Evolutionary conservation across 2,329 filamentous ascomycete genomes (phyloP), one percentile per base, ranked within the genome.

Genomic region (Pseudocercospora crystallina): DNA sequence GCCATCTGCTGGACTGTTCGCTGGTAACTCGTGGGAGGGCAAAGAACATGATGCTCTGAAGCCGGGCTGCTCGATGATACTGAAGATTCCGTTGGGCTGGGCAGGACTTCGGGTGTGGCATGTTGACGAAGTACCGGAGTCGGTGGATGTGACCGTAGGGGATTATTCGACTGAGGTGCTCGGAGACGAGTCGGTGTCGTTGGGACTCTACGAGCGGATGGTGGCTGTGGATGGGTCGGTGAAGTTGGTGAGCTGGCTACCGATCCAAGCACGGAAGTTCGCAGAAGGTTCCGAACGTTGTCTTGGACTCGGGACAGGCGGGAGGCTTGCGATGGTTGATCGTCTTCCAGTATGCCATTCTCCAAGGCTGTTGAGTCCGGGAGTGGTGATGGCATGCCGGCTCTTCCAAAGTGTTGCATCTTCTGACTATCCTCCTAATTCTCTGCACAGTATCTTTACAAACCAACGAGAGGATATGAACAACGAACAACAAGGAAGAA

Each of bases 261-360:
- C 29, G 54, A 56, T 29, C 58, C 60, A 33, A 64, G 59, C 20
- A 66, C 53, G 13, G 65, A 68, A 37, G 54, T 53, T 17, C 65
- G 57, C 3, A 69, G 58, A 14, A 68, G 61, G 43, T 66, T 60
- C 40, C 66, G 58, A 33, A 69, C 65, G 51, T 65, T 67, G 49
- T 66, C 64, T 49, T 67, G 64, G 1, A 69, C 64, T 39, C 61
- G 62, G 30, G 62, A 64, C 17, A 57, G 39, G 15, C 54, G 43
- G 14, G 57, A 58, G 8, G 59, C 45, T 31, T 59, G 60, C 30
- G 65, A 55, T 20, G 62, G 61, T 36, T 40, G 42, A 12, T 57
- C 48, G 48, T 69, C 64, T 47, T 65, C 64, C 46, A 69, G 36
- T 15, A 69, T 63, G n/a, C 66, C 66, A 32, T 65, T 60, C 53